These are phyloP conservation scores for Penicillium canariense DNA, from an alignment of 495 filamentous ascomycete genomes.

Conservation along the genomic window DNA sequence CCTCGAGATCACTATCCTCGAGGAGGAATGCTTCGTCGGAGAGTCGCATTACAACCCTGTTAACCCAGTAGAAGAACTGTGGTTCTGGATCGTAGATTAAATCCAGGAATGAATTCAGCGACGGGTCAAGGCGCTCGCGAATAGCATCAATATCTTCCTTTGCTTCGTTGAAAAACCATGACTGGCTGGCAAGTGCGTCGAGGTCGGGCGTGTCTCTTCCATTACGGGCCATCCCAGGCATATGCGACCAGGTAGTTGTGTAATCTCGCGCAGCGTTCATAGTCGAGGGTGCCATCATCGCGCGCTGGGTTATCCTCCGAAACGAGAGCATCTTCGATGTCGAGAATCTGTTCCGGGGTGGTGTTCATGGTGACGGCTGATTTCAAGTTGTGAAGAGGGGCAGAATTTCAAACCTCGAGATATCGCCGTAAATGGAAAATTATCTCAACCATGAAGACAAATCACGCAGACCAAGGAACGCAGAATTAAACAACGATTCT, in stretches of 20 bases:
- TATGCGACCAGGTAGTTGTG: conserved; percentile 42
- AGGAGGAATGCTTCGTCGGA: conserved; percentile 5
- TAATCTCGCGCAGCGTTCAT: conserved; percentile 39
- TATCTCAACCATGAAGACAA: too few species aligned
- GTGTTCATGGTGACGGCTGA: too few species aligned
- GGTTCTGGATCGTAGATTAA: conserved; percentile 16
- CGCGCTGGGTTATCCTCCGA: conserved; percentile 28
- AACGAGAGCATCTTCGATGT: conserved; percentile 30
- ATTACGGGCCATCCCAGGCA: conserved; percentile 29
- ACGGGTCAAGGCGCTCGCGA: conserved; percentile 22
- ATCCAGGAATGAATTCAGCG: conserved; percentile 29
- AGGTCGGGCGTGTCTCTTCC: conserved; percentile 14
- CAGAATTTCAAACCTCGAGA: too few species aligned
- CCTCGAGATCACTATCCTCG: conserved; percentile 18
- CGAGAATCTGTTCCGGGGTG: too few species aligned
- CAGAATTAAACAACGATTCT: too few species aligned
- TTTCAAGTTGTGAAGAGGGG: too few species aligned
- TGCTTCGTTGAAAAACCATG: neutral
- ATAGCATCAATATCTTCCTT: conserved; percentile 7
- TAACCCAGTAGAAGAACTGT: conserved; percentile 27
- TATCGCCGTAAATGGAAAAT: too few species aligned
- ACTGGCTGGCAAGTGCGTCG: conserved; percentile 11
- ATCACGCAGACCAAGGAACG: too few species aligned
- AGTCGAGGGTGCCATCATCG: conserved; percentile 30
- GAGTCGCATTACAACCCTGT: conserved; percentile 5